These are phyloP conservation scores for Trichoderma reesei DNA, from an alignment of 495 filamentous ascomycete genomes.

Conservation along the genomic window DNA sequence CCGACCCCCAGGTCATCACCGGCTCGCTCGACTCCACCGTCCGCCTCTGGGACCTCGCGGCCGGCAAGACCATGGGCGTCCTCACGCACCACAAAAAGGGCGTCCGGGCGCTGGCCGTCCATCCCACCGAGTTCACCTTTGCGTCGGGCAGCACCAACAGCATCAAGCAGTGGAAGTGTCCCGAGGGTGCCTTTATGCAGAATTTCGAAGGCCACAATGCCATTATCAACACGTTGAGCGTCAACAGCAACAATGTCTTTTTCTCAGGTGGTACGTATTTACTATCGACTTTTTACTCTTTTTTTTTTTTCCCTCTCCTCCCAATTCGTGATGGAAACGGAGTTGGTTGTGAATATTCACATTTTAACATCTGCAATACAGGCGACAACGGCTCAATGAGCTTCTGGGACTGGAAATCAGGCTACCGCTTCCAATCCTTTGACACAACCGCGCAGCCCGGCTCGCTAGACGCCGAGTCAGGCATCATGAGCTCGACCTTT, in stretches of 20 bases:
- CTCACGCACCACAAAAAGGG: constrained; percentile 98
- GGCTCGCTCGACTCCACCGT: constrained; percentile 87
- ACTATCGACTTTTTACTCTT: too few species aligned
- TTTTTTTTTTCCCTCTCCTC: constrained; percentile 9
- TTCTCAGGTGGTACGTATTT: constrained; percentile 74
- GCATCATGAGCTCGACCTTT: constrained; percentile 86
- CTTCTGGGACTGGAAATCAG: constrained; percentile 99
- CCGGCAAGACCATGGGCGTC: constrained; percentile 90
- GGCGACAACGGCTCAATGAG: constrained; percentile 89
- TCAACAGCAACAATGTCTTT: constrained; percentile 89
- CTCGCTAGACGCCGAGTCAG: constrained; percentile 85
- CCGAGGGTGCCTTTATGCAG: constrained; percentile 97
- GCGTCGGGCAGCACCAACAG: constrained; percentile 80
- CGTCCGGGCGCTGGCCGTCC: constrained; percentile 73
- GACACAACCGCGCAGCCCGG: constrained; percentile 92
- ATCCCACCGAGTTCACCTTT: constrained; percentile 95
- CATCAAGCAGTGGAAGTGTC: constrained; percentile 99
- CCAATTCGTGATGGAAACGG: background rate
- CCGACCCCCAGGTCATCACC: constrained; percentile 90
- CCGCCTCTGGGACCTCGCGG: constrained; percentile 91
- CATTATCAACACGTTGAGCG: constrained; percentile 88
- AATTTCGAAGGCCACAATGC: constrained; percentile 96
- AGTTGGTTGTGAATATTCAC: background rate
- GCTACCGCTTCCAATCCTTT: constrained; percentile 75
- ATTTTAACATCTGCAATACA: background rate